These are phyloP conservation scores for Barnettozyma botsteinii DNA, from an alignment of 805 yeast genomes.

Conservation along the genomic window DNA sequence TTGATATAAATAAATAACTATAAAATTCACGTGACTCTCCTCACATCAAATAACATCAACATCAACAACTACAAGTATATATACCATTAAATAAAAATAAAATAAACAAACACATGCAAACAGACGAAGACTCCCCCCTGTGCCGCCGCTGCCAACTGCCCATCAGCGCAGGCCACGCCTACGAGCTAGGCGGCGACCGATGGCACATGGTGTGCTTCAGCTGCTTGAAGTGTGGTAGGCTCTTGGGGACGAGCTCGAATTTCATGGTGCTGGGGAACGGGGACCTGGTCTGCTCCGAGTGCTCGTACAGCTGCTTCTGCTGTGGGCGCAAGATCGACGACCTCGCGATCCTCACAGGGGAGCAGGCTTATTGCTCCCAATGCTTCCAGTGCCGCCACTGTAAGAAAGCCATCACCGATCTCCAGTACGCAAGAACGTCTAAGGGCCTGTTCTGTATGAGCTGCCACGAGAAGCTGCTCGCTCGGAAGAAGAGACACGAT, in stretches of 20 bases:
- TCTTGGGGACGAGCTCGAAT: conserved; percentile 81
- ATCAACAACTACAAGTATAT: background rate
- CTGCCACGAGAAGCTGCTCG: conserved; percentile 81
- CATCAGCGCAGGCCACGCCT: conserved; percentile 88
- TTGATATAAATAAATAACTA: background rate
- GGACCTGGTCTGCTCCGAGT: conserved; percentile 78
- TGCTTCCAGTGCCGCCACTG: conserved; percentile 92
- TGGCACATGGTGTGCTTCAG: conserved; percentile 95
- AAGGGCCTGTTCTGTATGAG: conserved; percentile 90
- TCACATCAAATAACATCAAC: too few species aligned
- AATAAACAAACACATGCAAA: conserved; percentile 1
- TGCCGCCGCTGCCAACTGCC: conserved; percentile 40
- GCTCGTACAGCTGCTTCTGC: conserved; percentile 85
- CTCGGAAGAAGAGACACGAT: conserved; percentile 62
- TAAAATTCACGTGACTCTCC: background rate
- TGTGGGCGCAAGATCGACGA: conserved; percentile 88
- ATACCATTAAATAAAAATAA: too few species aligned
- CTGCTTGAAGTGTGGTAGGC: conserved; percentile 77
- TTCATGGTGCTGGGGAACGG: conserved; percentile 93
- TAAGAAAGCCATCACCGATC: conserved; percentile 76
- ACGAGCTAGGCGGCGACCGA: conserved; percentile 87
- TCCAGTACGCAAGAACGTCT: conserved; percentile 87
- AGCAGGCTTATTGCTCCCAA: conserved; percentile 86
- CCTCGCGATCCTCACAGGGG: conserved; percentile 90
- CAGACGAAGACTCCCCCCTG: conserved; percentile 3